phyloP scores from a whole-genome alignment of 1,139 yeast species.

The Candida dubliniensis region DNA sequence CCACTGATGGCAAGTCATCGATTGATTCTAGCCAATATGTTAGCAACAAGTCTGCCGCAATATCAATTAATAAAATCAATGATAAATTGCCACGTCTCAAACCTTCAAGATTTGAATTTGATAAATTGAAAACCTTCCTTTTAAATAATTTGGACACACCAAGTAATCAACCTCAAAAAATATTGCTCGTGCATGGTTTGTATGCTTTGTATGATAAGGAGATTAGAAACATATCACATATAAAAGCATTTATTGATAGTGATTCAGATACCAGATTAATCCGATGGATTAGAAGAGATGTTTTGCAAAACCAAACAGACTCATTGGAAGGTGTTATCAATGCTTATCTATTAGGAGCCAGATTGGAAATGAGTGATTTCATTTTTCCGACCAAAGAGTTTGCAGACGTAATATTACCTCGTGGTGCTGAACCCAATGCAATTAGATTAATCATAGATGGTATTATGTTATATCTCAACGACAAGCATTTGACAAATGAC shows the following conservation, averaged over 20 bases:
- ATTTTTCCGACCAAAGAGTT: conserved; percentile 73
- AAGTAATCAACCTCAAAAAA: conserved; percentile 23
- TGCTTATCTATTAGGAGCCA: conserved; percentile 61
- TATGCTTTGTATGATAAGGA: conserved; percentile 72
- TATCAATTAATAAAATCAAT: conserved; percentile 25
- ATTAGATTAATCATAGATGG: conserved; percentile 76
- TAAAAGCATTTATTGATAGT: conserved; percentile 78
- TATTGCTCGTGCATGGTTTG: conserved; percentile 71
- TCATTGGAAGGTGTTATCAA: conserved; percentile 53
- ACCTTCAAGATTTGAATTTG: conserved; percentile 45
- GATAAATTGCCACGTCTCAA: conserved; percentile 24
- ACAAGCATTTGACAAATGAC: conserved; percentile 18
- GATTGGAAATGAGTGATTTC: conserved; percentile 74
- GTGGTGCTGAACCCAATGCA: conserved; percentile 66
- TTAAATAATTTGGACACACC: conserved; percentile 10
- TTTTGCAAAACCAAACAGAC: conserved; percentile 23
- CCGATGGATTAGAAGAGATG: conserved; percentile 62
- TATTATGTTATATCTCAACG: conserved; percentile 34
- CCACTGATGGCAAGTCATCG: conserved; percentile 16
- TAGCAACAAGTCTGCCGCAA: conserved; percentile 31
- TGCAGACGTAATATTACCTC: conserved; percentile 82
- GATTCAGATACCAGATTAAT: conserved; percentile 84
- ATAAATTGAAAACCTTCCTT: conserved; percentile 19
- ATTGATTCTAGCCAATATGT: conserved; percentile 19
- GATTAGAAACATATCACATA: conserved; percentile 57